Evolutionary conservation across 177 flowering plant genomes (phyloP), one percentile per base, ranked within the genome.

Genomic region (Vitis hybrid): DNA sequence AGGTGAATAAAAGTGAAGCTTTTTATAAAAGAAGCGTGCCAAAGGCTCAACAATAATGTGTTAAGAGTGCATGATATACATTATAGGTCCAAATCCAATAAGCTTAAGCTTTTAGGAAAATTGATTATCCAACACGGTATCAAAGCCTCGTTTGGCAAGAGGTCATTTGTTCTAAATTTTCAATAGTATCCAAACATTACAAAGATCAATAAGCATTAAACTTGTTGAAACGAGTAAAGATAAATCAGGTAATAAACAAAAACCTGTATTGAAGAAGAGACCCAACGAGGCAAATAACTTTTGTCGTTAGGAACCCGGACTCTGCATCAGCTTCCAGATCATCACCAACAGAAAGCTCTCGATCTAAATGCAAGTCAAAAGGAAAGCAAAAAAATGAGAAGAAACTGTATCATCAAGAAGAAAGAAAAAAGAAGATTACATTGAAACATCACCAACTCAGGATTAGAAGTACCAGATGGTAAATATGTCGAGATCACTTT

Each of bases 201-300:
- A 30, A 56, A 19, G 1, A 8, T 48, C 7, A 40, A 14, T 40
- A 40, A 40, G 8, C 46, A 6, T 40, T 40, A 40, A 40, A 40
- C 46, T 40, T 40, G 46, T 40, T 40, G 46, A 40, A 7, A 40
- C 4, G 0, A 40, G 17, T 4, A 57, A 12, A 17, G 56, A 52
- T 6, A 46, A n/a, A 62, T 7, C 18, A 60, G 54, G 6, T 61
- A 74, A n/a, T 5, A 62, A 6, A 14, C 14, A 19, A 64, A 61
- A 51, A 87, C 98, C 91, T 91, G 82, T 93, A 93, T 30, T 86
- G 85, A 66, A 82, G 73, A 35, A 93, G 90, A 63, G 85, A 85
- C 57, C 86, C 83, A 66, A 92, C 65, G n/a, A 94, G 93, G 72
- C 91, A 86, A n/a, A 66, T 7, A 21, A 91, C 85, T 80, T 91